Evolutionary conservation across 2,329 filamentous ascomycete genomes (phyloP).

Genomic region (Fusarium sp.): DNA sequence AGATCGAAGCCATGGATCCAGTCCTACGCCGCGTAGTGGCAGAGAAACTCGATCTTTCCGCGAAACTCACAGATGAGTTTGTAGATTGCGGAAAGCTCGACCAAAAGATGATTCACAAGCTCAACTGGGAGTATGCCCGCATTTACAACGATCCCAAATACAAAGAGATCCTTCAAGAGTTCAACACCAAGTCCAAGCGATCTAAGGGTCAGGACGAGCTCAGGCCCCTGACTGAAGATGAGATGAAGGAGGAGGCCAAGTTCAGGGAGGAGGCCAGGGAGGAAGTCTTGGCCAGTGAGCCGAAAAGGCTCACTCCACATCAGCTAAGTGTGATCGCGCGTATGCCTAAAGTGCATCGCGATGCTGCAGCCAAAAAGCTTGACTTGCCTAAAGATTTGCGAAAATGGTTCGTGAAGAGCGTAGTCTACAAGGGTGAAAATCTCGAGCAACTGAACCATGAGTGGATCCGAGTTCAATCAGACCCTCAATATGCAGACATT

Average conservation of each 20-base stretch:
- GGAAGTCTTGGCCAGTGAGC: neutral
- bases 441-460: neutral
- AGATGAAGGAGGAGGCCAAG: neutral
- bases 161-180: neutral
- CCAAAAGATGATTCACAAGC: neutral
- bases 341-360: neutral
- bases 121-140: constrained; percentile 4
- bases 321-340: neutral
- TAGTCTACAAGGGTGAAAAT: neutral
- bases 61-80: neutral
- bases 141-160: neutral
- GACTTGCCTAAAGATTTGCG: neutral
- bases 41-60: neutral
- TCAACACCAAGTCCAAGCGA: neutral
- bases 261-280: neutral
- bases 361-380: neutral
- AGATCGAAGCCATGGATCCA: neutral
- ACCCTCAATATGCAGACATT: neutral
- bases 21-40: neutral
- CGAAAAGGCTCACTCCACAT: neutral
- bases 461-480: neutral
- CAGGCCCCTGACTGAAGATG: neutral
- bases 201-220: neutral
- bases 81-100: neutral
- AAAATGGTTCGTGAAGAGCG: neutral